A percentile compares a stretch with the other conserved stretches of the same genome.
phyloP scores from a whole-genome alignment of 1,284 basidiomycete genomes.

The Inonotus obliquus region DNA sequence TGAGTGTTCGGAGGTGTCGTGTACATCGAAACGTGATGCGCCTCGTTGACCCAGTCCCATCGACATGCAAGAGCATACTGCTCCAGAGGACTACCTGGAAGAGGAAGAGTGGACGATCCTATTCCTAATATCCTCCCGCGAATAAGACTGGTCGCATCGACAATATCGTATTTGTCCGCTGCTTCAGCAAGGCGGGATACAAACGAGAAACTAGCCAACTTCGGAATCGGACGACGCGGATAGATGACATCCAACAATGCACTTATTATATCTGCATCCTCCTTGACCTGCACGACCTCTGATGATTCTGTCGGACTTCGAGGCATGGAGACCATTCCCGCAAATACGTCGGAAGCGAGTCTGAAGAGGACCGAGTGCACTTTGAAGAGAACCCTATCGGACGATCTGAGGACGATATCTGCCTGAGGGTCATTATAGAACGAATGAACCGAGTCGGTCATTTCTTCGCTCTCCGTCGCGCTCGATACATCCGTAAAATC shows the following conservation, averaged over 20 bases:
- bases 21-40: conserved; percentile 21
- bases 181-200: neutral
- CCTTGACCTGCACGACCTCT: conserved; percentile 1
- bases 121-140: neutral
- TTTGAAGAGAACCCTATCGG: conserved; percentile 12
- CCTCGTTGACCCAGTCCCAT: conserved; percentile 40
- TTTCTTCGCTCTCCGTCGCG: neutral
- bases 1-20: conserved; percentile 3
- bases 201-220: neutral
- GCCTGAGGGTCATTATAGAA: conserved; percentile 4
- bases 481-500: neutral
- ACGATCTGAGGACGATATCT: conserved; percentile 9
- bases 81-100: conserved; percentile 31
- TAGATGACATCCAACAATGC: conserved; percentile 12
- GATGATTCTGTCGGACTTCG: neutral
- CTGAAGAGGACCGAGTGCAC: conserved; percentile 13
- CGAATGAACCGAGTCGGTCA: neutral
- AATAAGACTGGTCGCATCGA: neutral
- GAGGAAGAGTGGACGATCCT: conserved; percentile 17
- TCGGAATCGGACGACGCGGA: conserved; percentile 5
- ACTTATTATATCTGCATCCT: neutral
- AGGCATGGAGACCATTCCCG: conserved; percentile 6
- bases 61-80: conserved; percentile 39
- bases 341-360: conserved; percentile 11
- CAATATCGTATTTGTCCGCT: conserved; percentile 14